These are phyloP conservation scores for Jackrogersella multiformis DNA, from an alignment of 495 filamentous ascomycete species.

Conservation along the genomic window DNA sequence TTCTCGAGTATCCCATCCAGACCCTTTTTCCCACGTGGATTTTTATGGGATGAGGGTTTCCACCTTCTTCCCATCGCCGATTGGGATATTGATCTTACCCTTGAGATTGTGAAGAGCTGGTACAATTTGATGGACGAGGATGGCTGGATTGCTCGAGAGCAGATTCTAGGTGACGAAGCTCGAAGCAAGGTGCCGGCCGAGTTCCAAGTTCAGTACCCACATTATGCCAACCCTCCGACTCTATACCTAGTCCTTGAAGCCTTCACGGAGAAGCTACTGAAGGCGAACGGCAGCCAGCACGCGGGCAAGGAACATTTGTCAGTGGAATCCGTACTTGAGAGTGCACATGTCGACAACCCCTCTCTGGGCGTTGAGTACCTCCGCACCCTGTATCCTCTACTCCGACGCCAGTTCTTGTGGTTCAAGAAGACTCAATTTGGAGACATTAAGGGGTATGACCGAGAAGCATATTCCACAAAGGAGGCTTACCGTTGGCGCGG, in stretches of 20 bases:
- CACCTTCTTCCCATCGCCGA: constrained; percentile 92
- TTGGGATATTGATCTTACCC: constrained; percentile 90
- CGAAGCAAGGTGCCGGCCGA: constrained; percentile 95
- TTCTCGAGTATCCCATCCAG: constrained; percentile 94
- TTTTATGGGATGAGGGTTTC: constrained; percentile 98
- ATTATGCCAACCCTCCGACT: constrained; percentile 98
- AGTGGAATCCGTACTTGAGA: constrained; percentile 54
- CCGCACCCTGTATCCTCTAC: constrained; percentile 84
- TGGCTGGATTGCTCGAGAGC: constrained; percentile 97
- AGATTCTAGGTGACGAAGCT: constrained; percentile 94
- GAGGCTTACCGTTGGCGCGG: constrained; percentile 98
- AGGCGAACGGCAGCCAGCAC: constrained; percentile 52
- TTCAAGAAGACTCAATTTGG: constrained; percentile 91
- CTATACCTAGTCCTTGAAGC: constrained; percentile 87
- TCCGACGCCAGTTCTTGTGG: constrained; percentile 92
- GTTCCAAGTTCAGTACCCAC: constrained; percentile 96
- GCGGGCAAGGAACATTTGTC: constrained; percentile 47
- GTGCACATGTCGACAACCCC: constrained; percentile 70
- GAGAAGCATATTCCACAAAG: constrained; percentile 82
- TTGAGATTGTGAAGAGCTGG: constrained; percentile 96
- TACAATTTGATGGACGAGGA: constrained; percentile 95
- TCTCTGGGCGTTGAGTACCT: constrained; percentile 78
- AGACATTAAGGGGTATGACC: constrained; percentile 89
- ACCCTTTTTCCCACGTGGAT: constrained; percentile 95
- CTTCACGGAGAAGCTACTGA: constrained; percentile 77